Conservation (phyloP, 768 basidiomycete species). For the Botryobasidium botryosum region DNA sequence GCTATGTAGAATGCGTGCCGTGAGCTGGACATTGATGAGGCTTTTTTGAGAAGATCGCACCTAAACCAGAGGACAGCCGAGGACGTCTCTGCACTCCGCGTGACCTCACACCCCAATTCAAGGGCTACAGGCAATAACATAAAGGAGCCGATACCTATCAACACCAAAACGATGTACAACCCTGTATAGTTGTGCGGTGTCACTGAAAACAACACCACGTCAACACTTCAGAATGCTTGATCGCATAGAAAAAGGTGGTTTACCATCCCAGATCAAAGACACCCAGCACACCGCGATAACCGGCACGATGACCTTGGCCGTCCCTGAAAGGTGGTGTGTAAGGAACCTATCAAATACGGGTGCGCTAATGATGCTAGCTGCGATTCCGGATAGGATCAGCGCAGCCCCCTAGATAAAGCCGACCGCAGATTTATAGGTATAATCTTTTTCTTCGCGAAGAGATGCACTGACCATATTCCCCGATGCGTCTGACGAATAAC, state of each 20-base stretch:
- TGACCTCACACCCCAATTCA: constrained; percentile 66
- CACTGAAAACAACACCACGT: constrained; percentile 24
- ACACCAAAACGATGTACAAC: constrained; percentile 46
- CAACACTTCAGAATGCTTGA: neutral
- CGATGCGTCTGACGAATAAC: constrained; percentile 47
- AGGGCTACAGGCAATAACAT: constrained; percentile 59
- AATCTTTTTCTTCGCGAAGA: too few relatives aligned
- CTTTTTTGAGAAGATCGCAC: neutral
- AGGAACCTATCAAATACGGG: constrained; percentile 75
- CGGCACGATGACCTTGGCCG: constrained; percentile 43
- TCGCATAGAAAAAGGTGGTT: constrained; percentile 13
- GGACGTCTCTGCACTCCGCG: constrained; percentile 62
- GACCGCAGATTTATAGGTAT: too few relatives aligned
- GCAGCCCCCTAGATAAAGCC: constrained; percentile 12
- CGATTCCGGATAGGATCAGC: constrained; percentile 33
- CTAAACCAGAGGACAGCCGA: constrained; percentile 62
- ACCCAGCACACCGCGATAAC: constrained; percentile 43
- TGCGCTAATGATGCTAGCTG: constrained; percentile 47
- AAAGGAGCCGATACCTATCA: constrained; percentile 49
- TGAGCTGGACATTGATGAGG: constrained; percentile 33
- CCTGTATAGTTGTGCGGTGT: constrained; percentile 40
- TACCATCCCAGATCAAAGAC: constrained; percentile 67
- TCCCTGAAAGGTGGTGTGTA: constrained; percentile 48
- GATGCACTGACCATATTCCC: constrained; percentile 40
- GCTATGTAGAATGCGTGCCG: too few relatives aligned